Base-by-base conservation (phyloP, 768 basidiomycete genomes). In the Royoungia palumana region DNA sequence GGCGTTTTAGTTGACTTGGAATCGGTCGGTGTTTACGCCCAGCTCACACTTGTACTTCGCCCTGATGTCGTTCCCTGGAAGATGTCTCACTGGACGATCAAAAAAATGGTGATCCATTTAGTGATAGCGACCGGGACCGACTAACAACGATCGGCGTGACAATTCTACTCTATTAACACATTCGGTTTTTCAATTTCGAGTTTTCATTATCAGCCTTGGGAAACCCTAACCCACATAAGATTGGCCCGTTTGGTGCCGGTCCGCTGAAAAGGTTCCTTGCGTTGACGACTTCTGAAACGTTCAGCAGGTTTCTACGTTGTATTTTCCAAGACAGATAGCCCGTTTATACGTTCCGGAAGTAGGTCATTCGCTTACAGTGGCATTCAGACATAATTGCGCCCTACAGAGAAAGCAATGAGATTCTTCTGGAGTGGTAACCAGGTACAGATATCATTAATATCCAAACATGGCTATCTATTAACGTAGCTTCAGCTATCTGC, bases 161-260 rank as follows among this genome's bases (percentile, higher is more conserved):
- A 9, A 8, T 27, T 27, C 11, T 8, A 9, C 27, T 11, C 27
- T 30, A 13, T 30, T 13, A 28, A n/a, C n/a, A n/a, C n/a, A 1
- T 30, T 13, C 6, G 11, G 2, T 13, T 13, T 13, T 30, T 13
- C 14, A 13, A 30, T 30, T 4, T 6, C 6, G 14, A 9, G 11
- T 13, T 12, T 30, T 30, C 30, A 12, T 30, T 11, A 30, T 14
- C 57, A 83, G 94, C 93, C 14, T 89, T 91, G 60, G 94, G 94
- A 0, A 95, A 97, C 65, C 93, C 93, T 0, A 90, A 95, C 60
- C 91, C 94, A 67, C 84, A 88, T 66, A 93, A 93, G 74, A 93
- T 97, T 47, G 94, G 94, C n/a, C 91, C 92, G 27, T 90, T 91
- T 57, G 89, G 88, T 50, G 87, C 88, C n/a, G 85, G 84, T 79